phyloP scores from a whole-genome alignment of 1,284 basidiomycete species.

The Leccinum laetum region DNA sequence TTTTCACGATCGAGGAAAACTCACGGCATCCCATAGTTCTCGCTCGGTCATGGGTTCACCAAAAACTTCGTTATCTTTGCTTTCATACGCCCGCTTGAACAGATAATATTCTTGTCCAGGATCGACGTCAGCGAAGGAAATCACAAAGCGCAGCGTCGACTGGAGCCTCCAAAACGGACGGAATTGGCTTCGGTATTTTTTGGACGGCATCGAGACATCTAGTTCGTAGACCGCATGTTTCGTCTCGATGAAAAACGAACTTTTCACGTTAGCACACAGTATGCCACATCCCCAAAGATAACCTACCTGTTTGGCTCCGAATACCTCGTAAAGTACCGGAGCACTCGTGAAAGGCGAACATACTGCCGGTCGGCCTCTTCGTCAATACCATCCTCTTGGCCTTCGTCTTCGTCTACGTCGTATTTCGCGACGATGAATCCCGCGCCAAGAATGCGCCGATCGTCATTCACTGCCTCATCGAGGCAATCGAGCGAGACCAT shows the following conservation, averaged over 20 bases:
- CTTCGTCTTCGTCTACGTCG: conserved; percentile 43
- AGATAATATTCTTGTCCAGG: conserved; percentile 27
- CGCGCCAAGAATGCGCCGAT: conserved; percentile 32
- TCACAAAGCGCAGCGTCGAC: conserved; percentile 48
- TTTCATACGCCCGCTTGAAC: conserved; percentile 36
- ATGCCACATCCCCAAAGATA: conserved; percentile 1
- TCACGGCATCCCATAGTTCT: conserved; percentile 44
- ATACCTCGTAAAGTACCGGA: conserved; percentile 38
- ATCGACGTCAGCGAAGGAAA: conserved; percentile 37
- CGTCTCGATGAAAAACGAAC: conserved; percentile 65
- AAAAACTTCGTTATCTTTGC: conserved; percentile 38
- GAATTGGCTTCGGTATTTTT: conserved; percentile 45
- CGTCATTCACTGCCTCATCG: conserved; percentile 7
- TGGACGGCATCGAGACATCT: conserved; percentile 37
- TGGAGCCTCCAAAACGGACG: conserved; percentile 49
- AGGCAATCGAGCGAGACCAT: conserved; percentile 23
- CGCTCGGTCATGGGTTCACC: conserved; percentile 36
- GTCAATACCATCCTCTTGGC: conserved; percentile 40
- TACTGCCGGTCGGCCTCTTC: conserved; percentile 29
- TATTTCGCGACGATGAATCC: conserved; percentile 37
- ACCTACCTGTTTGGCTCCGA: conserved; percentile 38
- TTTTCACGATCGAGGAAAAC: conserved; percentile 13
- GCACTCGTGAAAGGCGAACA: conserved; percentile 37
- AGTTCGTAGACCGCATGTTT: conserved; percentile 61
- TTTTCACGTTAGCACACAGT: not conserved